Percentiles rank a stretch among this genome's conserved stretches.
These are phyloP conservation scores for Yamadazyma membranifaciens DNA, from an alignment of 1,139 yeast genomes.

Conservation along the genomic window DNA sequence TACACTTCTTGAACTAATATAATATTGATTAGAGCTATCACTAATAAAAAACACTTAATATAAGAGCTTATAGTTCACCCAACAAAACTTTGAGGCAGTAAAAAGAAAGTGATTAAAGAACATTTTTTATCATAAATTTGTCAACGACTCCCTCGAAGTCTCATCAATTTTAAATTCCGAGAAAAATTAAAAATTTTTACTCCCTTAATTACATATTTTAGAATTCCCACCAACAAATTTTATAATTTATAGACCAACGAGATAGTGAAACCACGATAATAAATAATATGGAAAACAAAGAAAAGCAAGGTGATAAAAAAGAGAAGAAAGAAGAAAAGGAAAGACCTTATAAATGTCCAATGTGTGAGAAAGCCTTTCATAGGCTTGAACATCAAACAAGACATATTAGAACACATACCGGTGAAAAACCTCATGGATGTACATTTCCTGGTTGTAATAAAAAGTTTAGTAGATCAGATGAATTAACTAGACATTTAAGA, in stretches of 20 bases:
- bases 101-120: too few relatives aligned
- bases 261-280: too few relatives aligned
- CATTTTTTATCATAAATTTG: not conserved
- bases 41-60: too few relatives aligned
- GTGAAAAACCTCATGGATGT: constrained; percentile 75
- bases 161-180: constrained; percentile 2
- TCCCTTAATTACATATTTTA: not conserved
- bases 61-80: not conserved
- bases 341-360: constrained; percentile 57
- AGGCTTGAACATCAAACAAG: constrained; percentile 68
- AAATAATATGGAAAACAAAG: not conserved
- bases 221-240: not conserved
- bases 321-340: constrained; percentile 17
- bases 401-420: constrained; percentile 70
- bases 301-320: constrained; percentile 1
- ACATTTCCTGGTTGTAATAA: constrained; percentile 65
- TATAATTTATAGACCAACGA: not conserved
- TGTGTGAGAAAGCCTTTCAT: constrained; percentile 63
- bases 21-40: too few relatives aligned
- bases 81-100: not conserved
- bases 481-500: constrained; percentile 63
- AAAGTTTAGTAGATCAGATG: constrained; percentile 66
- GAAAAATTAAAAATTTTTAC: constrained; percentile 2
- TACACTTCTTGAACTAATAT: too few relatives aligned
- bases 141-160: not conserved